A percentile compares a stretch with the other conserved stretches of the same genome.
Evolutionary conservation across 768 basidiomycete genomes (phyloP).

Genomic region (Calvatia gigantea): DNA sequence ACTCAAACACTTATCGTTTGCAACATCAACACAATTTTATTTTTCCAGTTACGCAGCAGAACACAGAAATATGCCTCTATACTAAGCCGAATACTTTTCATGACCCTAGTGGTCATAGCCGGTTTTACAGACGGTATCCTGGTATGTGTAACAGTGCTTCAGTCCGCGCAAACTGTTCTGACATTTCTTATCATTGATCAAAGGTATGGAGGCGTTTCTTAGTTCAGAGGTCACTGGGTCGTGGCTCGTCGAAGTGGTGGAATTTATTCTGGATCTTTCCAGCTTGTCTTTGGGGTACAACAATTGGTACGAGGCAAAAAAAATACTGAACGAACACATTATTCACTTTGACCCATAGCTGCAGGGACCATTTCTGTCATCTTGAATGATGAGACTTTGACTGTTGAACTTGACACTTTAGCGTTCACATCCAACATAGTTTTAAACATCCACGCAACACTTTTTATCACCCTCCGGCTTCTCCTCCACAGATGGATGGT

Average conservation of each 20-base stretch:
- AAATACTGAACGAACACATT: neutral
- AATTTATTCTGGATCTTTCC: neutral
- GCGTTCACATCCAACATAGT: neutral
- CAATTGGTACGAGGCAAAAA: neutral
- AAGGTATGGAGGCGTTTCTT: slow-evolving; percentile 6
- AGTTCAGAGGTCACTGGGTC: neutral
- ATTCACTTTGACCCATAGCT: too few species aligned
- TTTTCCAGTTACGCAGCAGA: neutral
- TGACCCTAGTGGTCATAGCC: neutral
- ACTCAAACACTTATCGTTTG: too few species aligned
- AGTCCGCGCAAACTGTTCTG: neutral
- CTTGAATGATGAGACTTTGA: neutral
- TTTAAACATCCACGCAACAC: neutral
- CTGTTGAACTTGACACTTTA: neutral
- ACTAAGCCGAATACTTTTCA: neutral
- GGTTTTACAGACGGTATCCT: neutral
- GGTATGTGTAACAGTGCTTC: neutral
- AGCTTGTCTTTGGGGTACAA: neutral
- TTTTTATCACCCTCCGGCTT: neutral
- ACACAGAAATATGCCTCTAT: neutral
- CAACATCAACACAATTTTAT: too few species aligned
- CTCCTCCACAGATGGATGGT: neutral
- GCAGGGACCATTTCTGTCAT: neutral
- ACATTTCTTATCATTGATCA: neutral
- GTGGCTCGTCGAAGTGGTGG: too few species aligned